Conservation (phyloP, 2,329 filamentous ascomycete genomes). For the Trichophyton mentagrophytes region DNA sequence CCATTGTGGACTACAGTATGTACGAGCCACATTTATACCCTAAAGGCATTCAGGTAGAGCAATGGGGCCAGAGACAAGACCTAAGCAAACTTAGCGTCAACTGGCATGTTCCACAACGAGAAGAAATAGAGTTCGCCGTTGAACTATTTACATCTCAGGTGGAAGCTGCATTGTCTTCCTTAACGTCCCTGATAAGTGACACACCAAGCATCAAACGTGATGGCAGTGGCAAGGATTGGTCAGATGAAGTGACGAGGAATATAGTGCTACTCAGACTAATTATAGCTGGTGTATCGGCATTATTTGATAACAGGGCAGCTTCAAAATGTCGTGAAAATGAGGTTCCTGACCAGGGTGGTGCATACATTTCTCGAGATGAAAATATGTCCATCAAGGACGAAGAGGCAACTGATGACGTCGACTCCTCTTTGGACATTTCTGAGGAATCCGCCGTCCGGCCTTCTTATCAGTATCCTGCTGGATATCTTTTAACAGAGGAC, state of each 20-base stretch:
- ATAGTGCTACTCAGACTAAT: conserved; percentile 79
- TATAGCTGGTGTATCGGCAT: conserved; percentile 73
- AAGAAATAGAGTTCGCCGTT: conserved; percentile 78
- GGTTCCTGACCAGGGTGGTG: conserved; percentile 26
- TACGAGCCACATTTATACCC: conserved; percentile 68
- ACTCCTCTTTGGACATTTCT: conserved; percentile 43
- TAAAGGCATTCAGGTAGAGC: conserved; percentile 57
- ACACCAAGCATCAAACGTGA: conserved; percentile 74
- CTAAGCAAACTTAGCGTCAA: conserved; percentile 67
- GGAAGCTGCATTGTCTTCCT: conserved; percentile 57
- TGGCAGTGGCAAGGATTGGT: conserved; percentile 97
- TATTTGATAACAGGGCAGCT: conserved; percentile 71
- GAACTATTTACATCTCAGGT: conserved; percentile 79
- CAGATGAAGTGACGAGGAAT: conserved; percentile 85
- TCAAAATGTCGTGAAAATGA: conserved; percentile 41
- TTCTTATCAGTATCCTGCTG: conserved; percentile 77
- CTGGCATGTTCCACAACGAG: conserved; percentile 74
- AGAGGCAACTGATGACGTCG: conserved; percentile 28
- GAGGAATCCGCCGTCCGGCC: conserved; percentile 55
- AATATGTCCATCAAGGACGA: conserved; percentile 19
- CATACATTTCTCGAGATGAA: conserved; percentile 36
- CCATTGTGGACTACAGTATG: conserved; percentile 76
- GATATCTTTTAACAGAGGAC: conserved; percentile 59
- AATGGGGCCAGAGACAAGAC: conserved; percentile 73
- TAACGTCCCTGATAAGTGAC: conserved; percentile 68